Conservation (phyloP, 2,329 filamentous ascomycete genomes). For the Arthrobotrys musiformis region DNA sequence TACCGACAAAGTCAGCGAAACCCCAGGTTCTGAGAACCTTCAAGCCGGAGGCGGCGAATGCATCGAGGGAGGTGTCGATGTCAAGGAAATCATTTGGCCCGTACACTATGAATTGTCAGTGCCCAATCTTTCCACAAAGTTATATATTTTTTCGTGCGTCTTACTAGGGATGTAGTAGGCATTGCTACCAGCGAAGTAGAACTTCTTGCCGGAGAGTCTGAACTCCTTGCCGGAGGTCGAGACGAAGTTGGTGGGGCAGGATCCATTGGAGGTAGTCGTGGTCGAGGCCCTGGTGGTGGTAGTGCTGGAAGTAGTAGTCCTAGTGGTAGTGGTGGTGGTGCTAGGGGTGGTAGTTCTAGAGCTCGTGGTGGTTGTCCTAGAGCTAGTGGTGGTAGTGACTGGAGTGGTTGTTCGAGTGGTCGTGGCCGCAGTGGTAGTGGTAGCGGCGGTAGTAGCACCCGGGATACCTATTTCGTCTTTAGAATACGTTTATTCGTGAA, state of each 20-base stretch:
- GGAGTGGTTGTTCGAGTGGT: conserved; percentile 29
- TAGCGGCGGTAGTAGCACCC: conserved; percentile 46
- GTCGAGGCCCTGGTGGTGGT: conserved; percentile 13
- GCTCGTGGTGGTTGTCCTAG: conserved; percentile 3
- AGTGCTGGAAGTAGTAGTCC: not conserved
- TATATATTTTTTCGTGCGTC: not conserved
- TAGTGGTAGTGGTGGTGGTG: not conserved
- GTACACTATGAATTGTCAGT: conserved; percentile 31
- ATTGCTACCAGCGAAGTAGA: conserved; percentile 57
- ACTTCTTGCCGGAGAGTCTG: conserved; percentile 57
- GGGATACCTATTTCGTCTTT: conserved; percentile 40
- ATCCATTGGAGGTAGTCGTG: conserved; percentile 35
- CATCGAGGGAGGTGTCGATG: conserved; percentile 67
- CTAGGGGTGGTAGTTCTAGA: conserved; percentile 3
- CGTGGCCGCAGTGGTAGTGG: not conserved
- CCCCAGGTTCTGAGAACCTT: conserved; percentile 73
- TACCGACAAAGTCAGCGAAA: conserved; percentile 68
- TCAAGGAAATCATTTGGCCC: conserved; percentile 62
- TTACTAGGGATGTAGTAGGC: conserved; percentile 56
- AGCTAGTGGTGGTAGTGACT: not conserved
- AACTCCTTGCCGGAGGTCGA: conserved; percentile 57
- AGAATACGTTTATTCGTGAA: not conserved
- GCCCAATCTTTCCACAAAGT: not conserved
- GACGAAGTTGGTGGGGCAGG: conserved; percentile 56
- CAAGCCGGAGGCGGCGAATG: conserved; percentile 67